phyloP scores from a whole-genome alignment of 192 early-diverging fungal species.

The Lobosporangium transversale region DNA sequence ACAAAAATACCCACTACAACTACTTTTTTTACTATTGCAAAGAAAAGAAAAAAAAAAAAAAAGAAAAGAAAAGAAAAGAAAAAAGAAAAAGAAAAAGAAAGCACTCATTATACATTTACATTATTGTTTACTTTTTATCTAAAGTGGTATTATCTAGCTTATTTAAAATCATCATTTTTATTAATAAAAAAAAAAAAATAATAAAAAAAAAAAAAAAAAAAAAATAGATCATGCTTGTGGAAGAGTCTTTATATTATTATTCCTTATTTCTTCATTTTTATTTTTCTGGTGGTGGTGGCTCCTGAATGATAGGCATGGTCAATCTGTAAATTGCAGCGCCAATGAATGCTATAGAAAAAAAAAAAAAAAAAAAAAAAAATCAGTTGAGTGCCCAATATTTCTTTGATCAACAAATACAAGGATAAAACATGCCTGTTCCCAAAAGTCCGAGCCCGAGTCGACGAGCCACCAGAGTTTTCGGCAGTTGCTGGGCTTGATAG shows the following conservation, averaged over 20 bases:
- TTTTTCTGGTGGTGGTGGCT: not conserved
- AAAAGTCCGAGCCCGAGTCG: slow-evolving; percentile 31
- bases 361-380: not conserved
- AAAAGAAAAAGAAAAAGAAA: slow-evolving; percentile 27
- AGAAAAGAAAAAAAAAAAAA: too few relatives aligned
- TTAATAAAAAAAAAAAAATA: not conserved
- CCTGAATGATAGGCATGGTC: slow-evolving; percentile 27
- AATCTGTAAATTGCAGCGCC: slow-evolving; percentile 40
- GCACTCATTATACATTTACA: slow-evolving; percentile 14
- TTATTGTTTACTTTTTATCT: too few relatives aligned
- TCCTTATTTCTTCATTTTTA: too few relatives aligned
- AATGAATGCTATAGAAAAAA: slow-evolving; percentile 18
- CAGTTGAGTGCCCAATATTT: not conserved
- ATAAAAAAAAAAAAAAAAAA: not conserved
- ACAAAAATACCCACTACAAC: slow-evolving; percentile 14
- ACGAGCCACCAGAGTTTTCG: slow-evolving; percentile 23
- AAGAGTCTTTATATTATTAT: too few relatives aligned
- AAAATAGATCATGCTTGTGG: not conserved
- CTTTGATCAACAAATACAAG: not conserved
- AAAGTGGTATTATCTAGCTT: too few relatives aligned
- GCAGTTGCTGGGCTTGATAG: slow-evolving; percentile 45
- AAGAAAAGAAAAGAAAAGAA: slow-evolving; percentile 14
- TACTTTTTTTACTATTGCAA: slow-evolving; percentile 1
- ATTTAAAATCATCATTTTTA: too few relatives aligned
- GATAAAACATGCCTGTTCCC: slow-evolving; percentile 23